Evolutionary conservation across 1,284 basidiomycete genomes (phyloP).

Genomic region (Stygiomarasmius scandens): DNA sequence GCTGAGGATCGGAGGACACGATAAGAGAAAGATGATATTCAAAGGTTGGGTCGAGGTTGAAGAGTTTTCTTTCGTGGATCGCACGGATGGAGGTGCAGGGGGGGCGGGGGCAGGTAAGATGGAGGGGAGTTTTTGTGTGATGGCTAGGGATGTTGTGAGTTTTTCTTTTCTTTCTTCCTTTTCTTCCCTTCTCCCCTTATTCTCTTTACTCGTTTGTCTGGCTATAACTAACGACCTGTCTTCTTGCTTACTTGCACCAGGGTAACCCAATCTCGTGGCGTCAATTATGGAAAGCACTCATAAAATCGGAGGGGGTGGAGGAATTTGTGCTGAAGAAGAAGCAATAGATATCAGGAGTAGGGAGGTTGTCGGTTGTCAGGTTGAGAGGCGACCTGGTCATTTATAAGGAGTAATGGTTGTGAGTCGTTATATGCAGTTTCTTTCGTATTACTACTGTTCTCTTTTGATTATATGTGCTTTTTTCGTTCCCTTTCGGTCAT

Average conservation of each 20-base stretch:
- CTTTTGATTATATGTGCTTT: too few species aligned
- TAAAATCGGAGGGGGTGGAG: conserved; percentile 49
- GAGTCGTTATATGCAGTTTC: too few species aligned
- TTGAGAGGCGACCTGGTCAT: too few species aligned
- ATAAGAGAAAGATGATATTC: conserved; percentile 59
- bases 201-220: too few species aligned
- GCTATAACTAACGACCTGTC: too few species aligned
- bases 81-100: too few species aligned
- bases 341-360: too few species aligned
- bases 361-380: too few species aligned
- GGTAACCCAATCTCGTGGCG: conserved; percentile 79
- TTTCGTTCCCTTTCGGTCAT: too few species aligned
- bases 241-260: conserved; percentile 35
- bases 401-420: too few species aligned
- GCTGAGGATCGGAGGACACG: conserved; percentile 67
- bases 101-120: conserved; percentile 33
- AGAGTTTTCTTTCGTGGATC: conserved; percentile 41
- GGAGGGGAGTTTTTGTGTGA: conserved; percentile 64
- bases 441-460: too few species aligned
- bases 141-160: conserved; percentile 64
- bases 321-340: conserved; percentile 60
- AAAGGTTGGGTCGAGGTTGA: conserved; percentile 76
- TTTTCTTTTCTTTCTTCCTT: conserved; percentile 5
- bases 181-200: neutral
- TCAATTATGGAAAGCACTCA: conserved; percentile 67